These are phyloP conservation scores for Musa itinerans DNA, from an alignment of 176 grass and related monocot genomes.

Conservation along the genomic window DNA sequence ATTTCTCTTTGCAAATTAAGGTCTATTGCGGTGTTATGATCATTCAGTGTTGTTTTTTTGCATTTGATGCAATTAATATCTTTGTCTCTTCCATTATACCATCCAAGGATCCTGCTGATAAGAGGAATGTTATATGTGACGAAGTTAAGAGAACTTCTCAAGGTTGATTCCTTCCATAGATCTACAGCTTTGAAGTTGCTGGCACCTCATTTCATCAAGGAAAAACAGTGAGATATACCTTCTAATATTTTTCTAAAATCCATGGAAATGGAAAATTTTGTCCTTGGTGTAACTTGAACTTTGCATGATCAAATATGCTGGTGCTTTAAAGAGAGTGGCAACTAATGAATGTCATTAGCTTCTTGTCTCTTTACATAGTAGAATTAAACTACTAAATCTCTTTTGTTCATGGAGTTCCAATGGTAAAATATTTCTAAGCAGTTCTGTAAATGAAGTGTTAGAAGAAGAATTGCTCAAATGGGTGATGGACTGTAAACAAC, in stretches of 20 bases:
- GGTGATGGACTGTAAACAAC: too few relatives aligned
- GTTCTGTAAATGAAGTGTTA: too few relatives aligned
- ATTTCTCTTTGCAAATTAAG: neutral
- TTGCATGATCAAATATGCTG: neutral
- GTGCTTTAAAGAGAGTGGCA: neutral
- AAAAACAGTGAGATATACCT: conserved; percentile 25
- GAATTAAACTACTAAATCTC: neutral
- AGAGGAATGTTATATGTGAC: conserved; percentile 91
- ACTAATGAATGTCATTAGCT: neutral
- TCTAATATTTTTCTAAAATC: conserved; percentile 33
- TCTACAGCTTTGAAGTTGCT: conserved; percentile 79
- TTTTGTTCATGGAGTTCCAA: too few relatives aligned
- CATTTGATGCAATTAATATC: neutral
- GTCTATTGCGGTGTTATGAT: neutral
- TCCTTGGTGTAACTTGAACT: neutral
- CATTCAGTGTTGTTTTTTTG: neutral
- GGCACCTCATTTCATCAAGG: conserved; percentile 79
- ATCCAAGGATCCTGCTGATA: conserved; percentile 87
- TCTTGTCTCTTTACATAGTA: neutral
- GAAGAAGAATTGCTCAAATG: too few relatives aligned
- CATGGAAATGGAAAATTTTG: conserved; percentile 44
- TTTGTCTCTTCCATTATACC: conserved; percentile 24
- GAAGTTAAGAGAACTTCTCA: conserved; percentile 87
- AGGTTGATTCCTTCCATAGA: conserved; percentile 80
- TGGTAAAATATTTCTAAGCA: too few relatives aligned